Evolutionary conservation across 139 green algal species (phyloP), one percentile per base, ranked within the genome.

Genomic region (Ettlia oleoabundans): DNA sequence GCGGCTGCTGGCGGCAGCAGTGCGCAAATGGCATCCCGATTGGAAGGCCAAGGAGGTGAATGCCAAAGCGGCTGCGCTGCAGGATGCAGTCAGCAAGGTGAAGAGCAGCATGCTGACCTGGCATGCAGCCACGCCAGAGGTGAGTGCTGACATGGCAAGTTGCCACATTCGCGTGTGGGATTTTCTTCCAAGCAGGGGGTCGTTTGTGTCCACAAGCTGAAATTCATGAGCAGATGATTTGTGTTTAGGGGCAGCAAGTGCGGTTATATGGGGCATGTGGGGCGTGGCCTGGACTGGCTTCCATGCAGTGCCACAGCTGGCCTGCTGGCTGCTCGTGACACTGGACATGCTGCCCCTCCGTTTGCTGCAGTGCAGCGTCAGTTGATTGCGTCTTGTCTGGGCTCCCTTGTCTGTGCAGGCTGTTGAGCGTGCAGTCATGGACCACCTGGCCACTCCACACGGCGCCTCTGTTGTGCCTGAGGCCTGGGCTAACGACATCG

Each of bases 51-150:
- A 41, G 22, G 33, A 43, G 3, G 38, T 70, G 5, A 77, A 63
- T 28, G 10, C 40, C 4, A 47, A 77, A 28, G 82, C 61, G 51
- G 33, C 5, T 7, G 9, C 35, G 33, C 7, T 88, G 26, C 43
- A 80, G 42, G 30, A 33, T 41, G 33, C n/a, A 19, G 84, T 90
- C 55, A 77, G 55, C 38, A 37, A 38, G 22, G 37, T 63, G 18
- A 90, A 89, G 26, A 89, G 80, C 74, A 41, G 38, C 13, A 87
- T 88, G 70, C 68, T 70, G 47, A 88, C 81, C 9, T 88, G 75
- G 67, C 72, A 88, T 66, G 83, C 62, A 9, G 21, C 79, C 32
- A 66, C 61, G 30, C 42, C 81, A 10, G 33, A n/a, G 69, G 78
- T 77, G 52, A 0, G 43, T 19, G 30, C 18, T n/a, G 55, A 58